These are phyloP conservation scores for Ganoderma leucocontextum DNA, from an alignment of 1,284 basidiomycete genomes.

Conservation along the genomic window DNA sequence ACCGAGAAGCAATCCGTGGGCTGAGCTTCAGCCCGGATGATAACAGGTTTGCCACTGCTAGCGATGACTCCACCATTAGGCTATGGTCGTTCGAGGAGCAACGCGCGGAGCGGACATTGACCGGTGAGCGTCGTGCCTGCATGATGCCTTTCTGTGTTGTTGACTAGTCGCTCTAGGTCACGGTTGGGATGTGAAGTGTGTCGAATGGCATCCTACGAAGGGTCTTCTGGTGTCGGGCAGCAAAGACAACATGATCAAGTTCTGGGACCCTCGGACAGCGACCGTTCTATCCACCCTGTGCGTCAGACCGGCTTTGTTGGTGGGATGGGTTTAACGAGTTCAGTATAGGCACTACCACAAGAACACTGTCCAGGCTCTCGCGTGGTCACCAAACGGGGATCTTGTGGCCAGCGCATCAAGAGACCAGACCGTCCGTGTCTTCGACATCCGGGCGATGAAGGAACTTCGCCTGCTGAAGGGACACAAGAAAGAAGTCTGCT, in stretches of 20 bases:
- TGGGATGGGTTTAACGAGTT: neutral
- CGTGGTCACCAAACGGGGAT: constrained; percentile 95
- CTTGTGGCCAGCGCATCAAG: constrained; percentile 93
- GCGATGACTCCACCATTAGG: constrained; percentile 93
- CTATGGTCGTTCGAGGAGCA: constrained; percentile 97
- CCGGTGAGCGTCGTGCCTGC: constrained; percentile 56
- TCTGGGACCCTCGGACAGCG: constrained; percentile 96
- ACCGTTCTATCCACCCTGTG: constrained; percentile 89
- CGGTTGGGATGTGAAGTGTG: constrained; percentile 98
- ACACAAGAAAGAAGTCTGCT: constrained; percentile 98
- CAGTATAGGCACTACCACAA: constrained; percentile 89
- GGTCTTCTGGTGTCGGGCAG: constrained; percentile 93
- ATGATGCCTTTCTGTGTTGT: neutral
- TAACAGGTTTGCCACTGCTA: constrained; percentile 90
- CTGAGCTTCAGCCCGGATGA: constrained; percentile 94
- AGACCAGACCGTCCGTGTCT: constrained; percentile 95
- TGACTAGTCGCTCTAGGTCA: constrained; percentile 68
- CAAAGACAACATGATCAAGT: constrained; percentile 98
- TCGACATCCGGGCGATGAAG: constrained; percentile 98
- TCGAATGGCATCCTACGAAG: constrained; percentile 98
- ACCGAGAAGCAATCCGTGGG: constrained; percentile 90
- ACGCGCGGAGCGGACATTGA: constrained; percentile 86
- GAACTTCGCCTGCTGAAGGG: constrained; percentile 92
- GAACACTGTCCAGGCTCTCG: constrained; percentile 93
- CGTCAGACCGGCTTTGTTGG: constrained; percentile 39